Conservation (phyloP, 179 eudicot genomes). For the Carnegiea gigantea region DNA sequence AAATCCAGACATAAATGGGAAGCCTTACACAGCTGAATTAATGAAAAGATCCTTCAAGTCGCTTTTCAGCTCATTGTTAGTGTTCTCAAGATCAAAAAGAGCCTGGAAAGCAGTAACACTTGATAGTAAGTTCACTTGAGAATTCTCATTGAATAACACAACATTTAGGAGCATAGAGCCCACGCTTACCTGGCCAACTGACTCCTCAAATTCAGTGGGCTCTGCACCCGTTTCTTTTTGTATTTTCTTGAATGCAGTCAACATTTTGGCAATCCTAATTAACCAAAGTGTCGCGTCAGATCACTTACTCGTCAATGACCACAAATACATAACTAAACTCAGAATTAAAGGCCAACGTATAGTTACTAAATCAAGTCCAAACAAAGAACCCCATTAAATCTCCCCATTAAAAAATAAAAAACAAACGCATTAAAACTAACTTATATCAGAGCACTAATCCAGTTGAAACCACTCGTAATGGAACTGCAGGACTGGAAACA, state of each 20-base stretch:
- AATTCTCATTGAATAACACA: background rate
- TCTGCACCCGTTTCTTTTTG: constrained; percentile 50
- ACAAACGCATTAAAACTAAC: too few species aligned
- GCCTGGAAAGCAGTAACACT: constrained; percentile 24
- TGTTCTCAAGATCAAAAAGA: constrained; percentile 46
- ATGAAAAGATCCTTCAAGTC: constrained; percentile 52
- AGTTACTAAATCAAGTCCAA: background rate
- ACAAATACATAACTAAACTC: too few species aligned
- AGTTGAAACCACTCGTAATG: background rate
- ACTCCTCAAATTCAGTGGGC: constrained; percentile 42
- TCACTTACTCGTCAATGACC: background rate
- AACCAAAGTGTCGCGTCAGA: background rate
- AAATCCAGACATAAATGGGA: background rate
- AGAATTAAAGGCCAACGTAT: background rate
- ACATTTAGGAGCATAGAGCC: background rate
- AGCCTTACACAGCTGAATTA: constrained; percentile 46
- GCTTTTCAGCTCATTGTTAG: constrained; percentile 35
- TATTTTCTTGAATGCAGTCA: constrained; percentile 43
- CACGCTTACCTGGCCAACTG: constrained; percentile 40
- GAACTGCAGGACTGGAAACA: too few species aligned
- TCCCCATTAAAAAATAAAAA: too few species aligned
- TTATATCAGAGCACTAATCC: too few species aligned
- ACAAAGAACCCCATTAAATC: too few species aligned
- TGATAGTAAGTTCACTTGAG: background rate
- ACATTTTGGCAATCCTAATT: constrained; percentile 33